Conservation (phyloP, 352 stramenopile genomes). For the Phytophthora tentaculata region DNA sequence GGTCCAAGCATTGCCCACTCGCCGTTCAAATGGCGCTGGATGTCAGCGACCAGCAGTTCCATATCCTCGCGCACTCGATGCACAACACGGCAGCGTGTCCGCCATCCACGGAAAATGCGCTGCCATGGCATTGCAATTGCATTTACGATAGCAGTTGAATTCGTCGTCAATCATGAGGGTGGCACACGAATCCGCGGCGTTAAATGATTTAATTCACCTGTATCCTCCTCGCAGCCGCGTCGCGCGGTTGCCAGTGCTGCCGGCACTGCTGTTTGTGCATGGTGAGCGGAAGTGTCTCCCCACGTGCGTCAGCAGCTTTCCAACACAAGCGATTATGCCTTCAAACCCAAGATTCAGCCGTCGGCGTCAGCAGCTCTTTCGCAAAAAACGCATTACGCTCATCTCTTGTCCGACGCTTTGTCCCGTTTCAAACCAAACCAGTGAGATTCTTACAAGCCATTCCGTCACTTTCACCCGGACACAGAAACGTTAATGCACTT, state of each 20-base stretch:
- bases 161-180: neutral
- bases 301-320: constrained; percentile 19
- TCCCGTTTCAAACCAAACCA: neutral
- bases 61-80: constrained; percentile 53
- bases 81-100: constrained; percentile 51
- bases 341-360: constrained; percentile 9
- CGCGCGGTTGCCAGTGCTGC: constrained; percentile 13
- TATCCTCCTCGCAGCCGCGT: constrained; percentile 31
- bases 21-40: constrained; percentile 45
- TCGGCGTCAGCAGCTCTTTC: constrained; percentile 2
- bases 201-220: constrained; percentile 26
- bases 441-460: constrained; percentile 1
- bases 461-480: constrained; percentile 10
- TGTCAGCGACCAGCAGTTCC: constrained; percentile 45
- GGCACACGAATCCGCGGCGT: constrained; percentile 1
- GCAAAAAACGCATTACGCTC: neutral
- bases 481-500: constrained; percentile 13
- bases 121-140: constrained; percentile 24
- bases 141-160: constrained; percentile 4
- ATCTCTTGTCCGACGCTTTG: constrained; percentile 6
- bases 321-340: constrained; percentile 24
- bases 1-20: constrained; percentile 37
- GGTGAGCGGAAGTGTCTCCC: constrained; percentile 15
- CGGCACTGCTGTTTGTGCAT: constrained; percentile 22
- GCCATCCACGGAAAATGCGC: constrained; percentile 63